These are phyloP conservation scores for Colletotrichum graminicola DNA, from an alignment of 2,329 filamentous ascomycete species.

Conservation along the genomic window DNA sequence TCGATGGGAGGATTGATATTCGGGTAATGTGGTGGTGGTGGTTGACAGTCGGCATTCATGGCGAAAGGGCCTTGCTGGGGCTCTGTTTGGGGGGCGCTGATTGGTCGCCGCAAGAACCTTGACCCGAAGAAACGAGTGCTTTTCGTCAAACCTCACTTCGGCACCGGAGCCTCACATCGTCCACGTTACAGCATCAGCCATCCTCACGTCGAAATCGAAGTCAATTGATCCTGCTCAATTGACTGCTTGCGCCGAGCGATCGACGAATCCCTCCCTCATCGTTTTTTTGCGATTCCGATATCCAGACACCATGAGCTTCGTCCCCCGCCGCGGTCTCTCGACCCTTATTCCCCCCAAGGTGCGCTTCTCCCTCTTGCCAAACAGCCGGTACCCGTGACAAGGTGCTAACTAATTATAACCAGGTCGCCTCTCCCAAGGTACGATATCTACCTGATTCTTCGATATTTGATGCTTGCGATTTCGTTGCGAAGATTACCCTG, in stretches of 20 bases:
- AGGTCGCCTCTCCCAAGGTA: constrained; percentile 90
- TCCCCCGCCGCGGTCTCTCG: constrained; percentile 90
- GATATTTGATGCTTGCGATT: constrained; percentile 28
- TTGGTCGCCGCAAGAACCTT: constrained; percentile 60
- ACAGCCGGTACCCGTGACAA: constrained; percentile 3
- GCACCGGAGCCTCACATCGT: constrained; percentile 40
- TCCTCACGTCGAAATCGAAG: constrained; percentile 38
- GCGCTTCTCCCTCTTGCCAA: constrained; percentile 51
- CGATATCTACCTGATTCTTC: constrained; percentile 53
- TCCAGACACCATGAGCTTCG: constrained; percentile 86
- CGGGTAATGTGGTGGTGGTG: constrained; percentile 36
- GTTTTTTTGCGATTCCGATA: constrained; percentile 46
- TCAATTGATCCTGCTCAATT: constrained; percentile 43
- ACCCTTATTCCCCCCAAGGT: constrained; percentile 99
- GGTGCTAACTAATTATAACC: constrained; percentile 26
- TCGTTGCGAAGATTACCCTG: constrained; percentile 18
- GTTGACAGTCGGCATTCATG: constrained; percentile 45
- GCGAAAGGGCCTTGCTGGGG: constrained; percentile 40
- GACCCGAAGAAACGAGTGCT: constrained; percentile 61
- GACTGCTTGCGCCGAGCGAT: constrained; percentile 42
- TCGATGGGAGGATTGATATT: constrained; percentile 19
- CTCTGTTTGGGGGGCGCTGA: constrained; percentile 50
- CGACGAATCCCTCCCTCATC: constrained; percentile 44
- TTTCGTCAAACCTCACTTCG: constrained; percentile 54
- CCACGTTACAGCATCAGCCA: constrained; percentile 39